phyloP scores from a whole-genome alignment of 2,329 filamentous ascomycete genomes.

The Neopestalotiopsis clavispora region DNA sequence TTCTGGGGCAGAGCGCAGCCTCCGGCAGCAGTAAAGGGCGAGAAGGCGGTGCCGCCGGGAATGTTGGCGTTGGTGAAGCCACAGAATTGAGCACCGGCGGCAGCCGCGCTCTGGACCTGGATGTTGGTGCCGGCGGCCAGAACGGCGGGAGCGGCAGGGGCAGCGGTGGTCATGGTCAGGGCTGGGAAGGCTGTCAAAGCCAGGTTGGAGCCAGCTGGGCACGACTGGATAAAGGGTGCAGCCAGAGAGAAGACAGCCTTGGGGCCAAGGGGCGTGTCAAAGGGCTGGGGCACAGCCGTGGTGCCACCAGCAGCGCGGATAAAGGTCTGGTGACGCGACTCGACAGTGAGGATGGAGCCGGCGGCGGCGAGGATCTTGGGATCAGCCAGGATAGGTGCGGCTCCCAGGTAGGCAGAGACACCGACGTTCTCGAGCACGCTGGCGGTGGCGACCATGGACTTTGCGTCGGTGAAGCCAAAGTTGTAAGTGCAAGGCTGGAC shows the following conservation, averaged over 20 bases:
- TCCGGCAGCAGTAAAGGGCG: slow-evolving; percentile 55
- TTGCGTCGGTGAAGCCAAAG: slow-evolving; percentile 70
- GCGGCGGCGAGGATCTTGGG: slow-evolving; percentile 67
- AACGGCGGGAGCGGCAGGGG: slow-evolving; percentile 43
- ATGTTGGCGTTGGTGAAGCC: slow-evolving; percentile 68
- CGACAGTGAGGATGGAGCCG: slow-evolving; percentile 73
- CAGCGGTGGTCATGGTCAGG: slow-evolving; percentile 54
- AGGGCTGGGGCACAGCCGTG: slow-evolving; percentile 68
- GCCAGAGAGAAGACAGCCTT: slow-evolving; percentile 76
- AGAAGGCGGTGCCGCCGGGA: slow-evolving; percentile 65
- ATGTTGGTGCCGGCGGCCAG: slow-evolving; percentile 47
- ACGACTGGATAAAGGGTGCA: slow-evolving; percentile 73
- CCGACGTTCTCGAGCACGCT: slow-evolving; percentile 74
- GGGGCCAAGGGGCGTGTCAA: slow-evolving; percentile 72
- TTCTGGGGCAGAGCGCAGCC: slow-evolving; percentile 67
- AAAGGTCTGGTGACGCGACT: slow-evolving; percentile 76
- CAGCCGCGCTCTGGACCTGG: slow-evolving; percentile 55
- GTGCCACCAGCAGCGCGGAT: slow-evolving; percentile 65
- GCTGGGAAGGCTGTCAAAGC: slow-evolving; percentile 67
- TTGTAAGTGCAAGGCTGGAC: slow-evolving; percentile 74
- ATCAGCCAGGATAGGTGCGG: slow-evolving; percentile 67
- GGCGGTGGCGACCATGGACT: slow-evolving; percentile 71
- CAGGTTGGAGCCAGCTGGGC: slow-evolving; percentile 69
- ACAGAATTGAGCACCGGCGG: slow-evolving; percentile 61
- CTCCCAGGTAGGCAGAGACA: slow-evolving; percentile 76